Conservation (phyloP, 345 rosid genomes). For the Rhizophora apiculata region DNA sequence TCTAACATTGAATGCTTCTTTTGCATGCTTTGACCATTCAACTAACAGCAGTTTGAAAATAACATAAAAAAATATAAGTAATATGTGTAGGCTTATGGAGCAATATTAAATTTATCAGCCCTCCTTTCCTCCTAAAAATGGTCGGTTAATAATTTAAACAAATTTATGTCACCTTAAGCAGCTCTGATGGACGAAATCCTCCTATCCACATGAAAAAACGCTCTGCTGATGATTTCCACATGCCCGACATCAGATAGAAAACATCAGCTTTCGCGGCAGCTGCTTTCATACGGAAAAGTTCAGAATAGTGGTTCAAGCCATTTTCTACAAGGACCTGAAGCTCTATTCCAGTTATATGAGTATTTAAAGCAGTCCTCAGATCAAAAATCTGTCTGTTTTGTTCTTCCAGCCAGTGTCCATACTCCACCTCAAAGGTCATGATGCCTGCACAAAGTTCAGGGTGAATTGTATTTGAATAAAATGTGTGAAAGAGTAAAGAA, state of each 20-base stretch:
- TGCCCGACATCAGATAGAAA: slow-evolving; percentile 73
- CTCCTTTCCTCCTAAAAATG: background rate
- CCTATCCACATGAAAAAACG: slow-evolving; percentile 95
- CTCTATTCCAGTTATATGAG: slow-evolving; percentile 54
- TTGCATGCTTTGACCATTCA: no score
- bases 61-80: no score
- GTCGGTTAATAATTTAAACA: slow-evolving; percentile 3
- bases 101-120: no score
- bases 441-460: slow-evolving; percentile 42
- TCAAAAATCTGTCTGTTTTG: slow-evolving; percentile 59
- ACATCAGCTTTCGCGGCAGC: slow-evolving; percentile 73
- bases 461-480: slow-evolving; percentile 1
- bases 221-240: slow-evolving; percentile 91
- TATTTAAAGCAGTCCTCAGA: slow-evolving; percentile 56
- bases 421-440: slow-evolving; percentile 82
- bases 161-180: slow-evolving; percentile 62
- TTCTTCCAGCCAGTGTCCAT: slow-evolving; percentile 81
- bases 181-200: slow-evolving; percentile 91
- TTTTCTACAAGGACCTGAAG: slow-evolving; percentile 62
- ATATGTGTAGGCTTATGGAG: no score
- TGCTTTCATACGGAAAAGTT: slow-evolving; percentile 83
- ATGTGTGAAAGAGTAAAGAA: slow-evolving; percentile 7
- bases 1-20: no score
- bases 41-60: no score
- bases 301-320: slow-evolving; percentile 66